Percentiles rank a stretch among this genome's conserved stretches.
phyloP scores from a whole-genome alignment of 208 protist genomes.

The Leishmania lainsoni region DNA sequence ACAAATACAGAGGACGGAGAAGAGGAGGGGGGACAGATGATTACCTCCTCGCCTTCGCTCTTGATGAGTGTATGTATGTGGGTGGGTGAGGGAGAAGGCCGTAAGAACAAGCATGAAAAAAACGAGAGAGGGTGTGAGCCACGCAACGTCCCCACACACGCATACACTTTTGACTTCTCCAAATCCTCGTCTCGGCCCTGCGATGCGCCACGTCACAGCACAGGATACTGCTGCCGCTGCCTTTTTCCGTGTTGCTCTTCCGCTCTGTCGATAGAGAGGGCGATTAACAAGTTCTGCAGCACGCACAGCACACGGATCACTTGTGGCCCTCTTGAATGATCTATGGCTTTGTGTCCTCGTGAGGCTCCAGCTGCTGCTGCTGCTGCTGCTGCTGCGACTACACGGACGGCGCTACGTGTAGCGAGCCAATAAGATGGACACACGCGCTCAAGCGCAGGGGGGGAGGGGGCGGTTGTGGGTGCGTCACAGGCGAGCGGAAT shows the following conservation, averaged over 20 bases:
- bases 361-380: neutral
- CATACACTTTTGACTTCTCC: neutral
- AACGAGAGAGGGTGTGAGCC: neutral
- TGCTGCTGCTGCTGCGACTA: neutral
- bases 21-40: neutral
- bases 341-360: slow-evolving; percentile 3
- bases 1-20: neutral
- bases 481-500: slow-evolving; percentile 14
- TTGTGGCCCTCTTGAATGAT: neutral
- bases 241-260: neutral
- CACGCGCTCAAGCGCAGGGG: neutral
- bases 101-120: slow-evolving; percentile 8
- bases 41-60: neutral
- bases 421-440: neutral
- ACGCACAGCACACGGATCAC: neutral
- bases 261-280: neutral
- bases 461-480: neutral
- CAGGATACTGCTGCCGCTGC: neutral
- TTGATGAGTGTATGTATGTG: neutral
- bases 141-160: neutral
- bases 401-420: slow-evolving; percentile 44
- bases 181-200: neutral
- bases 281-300: neutral
- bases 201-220: neutral
- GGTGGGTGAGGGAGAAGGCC: neutral